Conservation (phyloP, 306 rosid genomes). For the Cyamopsis tetragonoloba region DNA sequence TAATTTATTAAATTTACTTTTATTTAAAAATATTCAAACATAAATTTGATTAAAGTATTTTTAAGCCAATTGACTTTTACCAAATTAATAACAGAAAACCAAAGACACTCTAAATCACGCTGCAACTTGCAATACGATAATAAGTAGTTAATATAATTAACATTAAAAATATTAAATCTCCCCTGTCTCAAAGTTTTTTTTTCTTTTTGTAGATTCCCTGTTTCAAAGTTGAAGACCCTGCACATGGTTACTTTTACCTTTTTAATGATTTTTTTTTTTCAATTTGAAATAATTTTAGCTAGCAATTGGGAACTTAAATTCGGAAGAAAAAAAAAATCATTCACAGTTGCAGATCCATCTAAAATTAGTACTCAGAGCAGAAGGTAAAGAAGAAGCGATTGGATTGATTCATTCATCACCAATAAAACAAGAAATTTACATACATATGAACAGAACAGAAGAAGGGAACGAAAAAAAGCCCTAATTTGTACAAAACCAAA, state of each 20-base stretch:
- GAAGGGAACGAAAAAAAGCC: neutral
- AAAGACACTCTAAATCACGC: too few species aligned
- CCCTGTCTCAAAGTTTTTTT: neutral
- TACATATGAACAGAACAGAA: neutral
- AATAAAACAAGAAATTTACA: constrained; percentile 11
- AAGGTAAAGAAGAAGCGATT: neutral
- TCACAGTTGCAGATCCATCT: neutral
- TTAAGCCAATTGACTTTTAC: too few species aligned
- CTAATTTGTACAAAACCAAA: constrained; percentile 20
- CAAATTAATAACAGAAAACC: too few species aligned
- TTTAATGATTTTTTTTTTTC: neutral
- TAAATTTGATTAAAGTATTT: too few species aligned
- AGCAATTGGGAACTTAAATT: neutral
- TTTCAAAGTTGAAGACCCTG: neutral
- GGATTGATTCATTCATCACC: constrained; percentile 21
- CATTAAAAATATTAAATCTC: too few species aligned
- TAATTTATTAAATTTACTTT: too few species aligned
- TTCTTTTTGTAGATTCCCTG: too few species aligned
- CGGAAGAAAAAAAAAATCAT: too few species aligned
- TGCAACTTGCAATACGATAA: too few species aligned
- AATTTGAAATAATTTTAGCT: neutral
- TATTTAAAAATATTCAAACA: too few species aligned
- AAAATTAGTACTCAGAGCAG: neutral
- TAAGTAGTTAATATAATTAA: too few species aligned
- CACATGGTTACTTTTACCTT: neutral